phyloP scores from a whole-genome alignment of 2,329 filamentous ascomycete genomes.

The Phialocephala sp. region DNA sequence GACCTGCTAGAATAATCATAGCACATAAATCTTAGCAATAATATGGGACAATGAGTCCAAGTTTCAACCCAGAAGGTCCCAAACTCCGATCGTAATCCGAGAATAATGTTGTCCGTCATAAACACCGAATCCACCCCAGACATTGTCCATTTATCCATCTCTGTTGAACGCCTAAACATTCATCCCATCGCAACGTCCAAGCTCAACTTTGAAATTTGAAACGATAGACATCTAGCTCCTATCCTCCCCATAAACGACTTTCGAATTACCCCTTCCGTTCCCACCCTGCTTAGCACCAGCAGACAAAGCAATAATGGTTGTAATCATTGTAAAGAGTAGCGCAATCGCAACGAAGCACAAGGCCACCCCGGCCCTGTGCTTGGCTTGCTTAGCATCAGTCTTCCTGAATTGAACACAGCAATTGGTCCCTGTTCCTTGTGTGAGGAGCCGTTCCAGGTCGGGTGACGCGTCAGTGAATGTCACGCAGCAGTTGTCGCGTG shows the following conservation, averaged over 20 bases:
- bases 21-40: constrained; percentile 16
- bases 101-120: constrained; percentile 1
- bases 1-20: constrained; percentile 10
- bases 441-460: constrained; percentile 33
- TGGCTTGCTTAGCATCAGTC: constrained; percentile 11
- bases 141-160: not conserved
- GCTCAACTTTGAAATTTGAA: too few species aligned
- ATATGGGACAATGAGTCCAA: not conserved
- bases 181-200: not conserved
- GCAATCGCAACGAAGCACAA: constrained; percentile 19
- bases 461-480: constrained; percentile 35
- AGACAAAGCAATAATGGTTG: constrained; percentile 16
- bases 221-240: not conserved
- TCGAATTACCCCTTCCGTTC: not conserved
- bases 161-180: not conserved
- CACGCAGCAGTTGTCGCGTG: constrained; percentile 37
- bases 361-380: not conserved
- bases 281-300: not conserved
- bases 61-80: not conserved
- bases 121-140: not conserved
- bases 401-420: constrained; percentile 35
- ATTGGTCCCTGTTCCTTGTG: constrained; percentile 24
- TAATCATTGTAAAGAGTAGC: constrained; percentile 18
- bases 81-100: not conserved
- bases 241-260: constrained; percentile 3